Evolutionary conservation across 2,329 filamentous ascomycete genomes (phyloP).

Genomic region (Verticillium albo-atrum): DNA sequence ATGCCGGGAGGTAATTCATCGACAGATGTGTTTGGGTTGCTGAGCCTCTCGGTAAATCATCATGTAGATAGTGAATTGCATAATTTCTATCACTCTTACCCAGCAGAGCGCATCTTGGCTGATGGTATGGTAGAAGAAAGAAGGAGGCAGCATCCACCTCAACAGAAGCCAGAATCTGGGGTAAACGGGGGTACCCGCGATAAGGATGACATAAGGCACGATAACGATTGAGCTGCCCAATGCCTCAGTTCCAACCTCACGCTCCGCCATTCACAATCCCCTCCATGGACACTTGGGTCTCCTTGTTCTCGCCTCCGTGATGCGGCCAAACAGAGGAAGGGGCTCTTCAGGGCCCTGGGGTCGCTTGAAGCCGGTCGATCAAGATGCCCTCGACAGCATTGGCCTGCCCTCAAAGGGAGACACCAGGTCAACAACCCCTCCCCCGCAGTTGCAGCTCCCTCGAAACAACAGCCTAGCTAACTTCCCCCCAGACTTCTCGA

Average conservation of each 20-base stretch:
- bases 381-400: constrained; percentile 75
- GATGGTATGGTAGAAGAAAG: not conserved
- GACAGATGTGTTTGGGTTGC: not conserved
- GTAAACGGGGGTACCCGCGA: not conserved
- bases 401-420: constrained; percentile 91
- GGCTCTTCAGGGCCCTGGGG: constrained; percentile 55
- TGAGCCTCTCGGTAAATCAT: too few relatives aligned
- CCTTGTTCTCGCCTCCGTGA: not conserved
- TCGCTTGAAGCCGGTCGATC: constrained; percentile 66
- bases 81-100: too few relatives aligned
- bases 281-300: not conserved
- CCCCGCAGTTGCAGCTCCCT: not conserved
- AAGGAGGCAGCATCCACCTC: not conserved
- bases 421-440: constrained; percentile 59
- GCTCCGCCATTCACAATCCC: not conserved
- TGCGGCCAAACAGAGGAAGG: constrained; percentile 7
- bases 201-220: not conserved
- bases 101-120: not conserved
- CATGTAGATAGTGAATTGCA: too few relatives aligned
- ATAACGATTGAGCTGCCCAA: not conserved
- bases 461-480: not conserved
- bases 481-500: constrained; percentile 57
- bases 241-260: not conserved
- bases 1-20: not conserved
- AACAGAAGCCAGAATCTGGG: not conserved